Evolutionary conservation across 495 filamentous ascomycete species (phyloP), one percentile per base, ranked within the genome.

Genomic region (Parathielavia hyrcaniae): DNA sequence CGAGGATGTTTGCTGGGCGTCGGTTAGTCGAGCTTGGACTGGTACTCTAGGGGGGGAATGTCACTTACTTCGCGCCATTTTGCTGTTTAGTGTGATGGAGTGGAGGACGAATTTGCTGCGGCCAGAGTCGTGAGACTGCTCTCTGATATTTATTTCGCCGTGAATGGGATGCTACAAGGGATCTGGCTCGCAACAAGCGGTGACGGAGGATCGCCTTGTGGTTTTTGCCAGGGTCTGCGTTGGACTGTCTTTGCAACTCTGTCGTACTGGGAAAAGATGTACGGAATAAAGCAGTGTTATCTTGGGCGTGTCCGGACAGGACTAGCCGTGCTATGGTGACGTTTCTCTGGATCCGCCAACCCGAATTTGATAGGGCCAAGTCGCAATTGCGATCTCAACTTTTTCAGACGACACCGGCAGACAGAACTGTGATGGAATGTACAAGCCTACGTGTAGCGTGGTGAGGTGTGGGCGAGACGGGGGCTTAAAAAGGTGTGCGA

Each of bases 1-100:
- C 75, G 52, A 79, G 62, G 41, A 59, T 57, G 34, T 65, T 59
- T 55, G 73, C 73, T 78, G 23, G 40, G 39, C 11, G 8, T 17
- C 11, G 45, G 54, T 58, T 41, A 45, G 26, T 20, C 1, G 2
- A 1, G 40, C 5, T 10, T 1, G 43, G 35, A 22, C 22, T n/a
- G 35, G 22, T 20, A 35, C 9, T 20, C 7, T 22, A n/a, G 26
- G 34, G 6, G 45, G 7, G 4, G 17, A 17, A 11, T 10, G 26
- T 7, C 12, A 46, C 59, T 53, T 57, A 61, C 59, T 38, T 16
- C 53, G 47, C 49, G 59, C 49, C 53, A 57, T 60, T 0, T 48
- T 60, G 23, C n/a, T 23, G 39, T 13, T 13, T 49, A 10, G 22
- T 38, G 11, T 35, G 26, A 10, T n/a, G 40, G 26, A 20, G 39